Conservation (phyloP, 352 stramenopile genomes). For the Thalassiosira mediterranea region DNA sequence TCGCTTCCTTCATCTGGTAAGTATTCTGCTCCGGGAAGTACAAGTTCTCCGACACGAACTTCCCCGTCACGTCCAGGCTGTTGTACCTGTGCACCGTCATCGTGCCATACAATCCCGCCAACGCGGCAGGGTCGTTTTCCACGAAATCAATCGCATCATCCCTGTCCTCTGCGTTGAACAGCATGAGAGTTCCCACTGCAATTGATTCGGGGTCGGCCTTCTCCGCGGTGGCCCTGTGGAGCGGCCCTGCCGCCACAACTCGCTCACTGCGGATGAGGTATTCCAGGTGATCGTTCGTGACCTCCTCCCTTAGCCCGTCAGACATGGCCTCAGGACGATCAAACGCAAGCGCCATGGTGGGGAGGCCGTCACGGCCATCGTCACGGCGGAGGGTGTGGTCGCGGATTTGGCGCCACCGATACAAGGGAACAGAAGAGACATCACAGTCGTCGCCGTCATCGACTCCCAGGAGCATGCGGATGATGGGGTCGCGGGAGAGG, state of each 20-base stretch:
- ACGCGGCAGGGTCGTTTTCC: constrained; percentile 68
- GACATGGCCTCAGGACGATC: constrained; percentile 58
- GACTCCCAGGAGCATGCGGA: constrained; percentile 57
- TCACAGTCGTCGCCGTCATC: constrained; percentile 47
- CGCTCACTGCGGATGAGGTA: constrained; percentile 77
- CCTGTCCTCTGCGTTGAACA: constrained; percentile 80
- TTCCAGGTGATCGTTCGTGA: constrained; percentile 60
- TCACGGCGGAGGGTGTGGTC: constrained; percentile 76
- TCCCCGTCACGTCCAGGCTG: constrained; percentile 77
- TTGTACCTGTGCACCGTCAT: constrained; percentile 81
- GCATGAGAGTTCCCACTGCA: constrained; percentile 69
- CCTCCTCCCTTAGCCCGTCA: constrained; percentile 60
- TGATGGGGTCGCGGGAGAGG: constrained; percentile 69
- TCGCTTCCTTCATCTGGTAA: constrained; percentile 78
- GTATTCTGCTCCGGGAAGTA: constrained; percentile 54
- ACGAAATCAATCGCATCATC: constrained; percentile 76
- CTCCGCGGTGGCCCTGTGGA: constrained; percentile 71
- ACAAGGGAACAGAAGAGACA: constrained; percentile 64
- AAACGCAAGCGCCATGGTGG: constrained; percentile 68
- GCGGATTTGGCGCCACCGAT: constrained; percentile 81
- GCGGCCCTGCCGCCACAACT: constrained; percentile 67
- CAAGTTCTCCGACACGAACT: constrained; percentile 77
- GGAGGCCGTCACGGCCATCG: constrained; percentile 73
- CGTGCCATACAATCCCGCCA: constrained; percentile 72
- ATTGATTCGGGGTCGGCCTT: constrained; percentile 76